A percentile compares a stretch with the other conserved stretches of the same genome.
These are phyloP conservation scores for Mediolabrus comicus DNA, from an alignment of 108 stramenopile species.

Conservation along the genomic window DNA sequence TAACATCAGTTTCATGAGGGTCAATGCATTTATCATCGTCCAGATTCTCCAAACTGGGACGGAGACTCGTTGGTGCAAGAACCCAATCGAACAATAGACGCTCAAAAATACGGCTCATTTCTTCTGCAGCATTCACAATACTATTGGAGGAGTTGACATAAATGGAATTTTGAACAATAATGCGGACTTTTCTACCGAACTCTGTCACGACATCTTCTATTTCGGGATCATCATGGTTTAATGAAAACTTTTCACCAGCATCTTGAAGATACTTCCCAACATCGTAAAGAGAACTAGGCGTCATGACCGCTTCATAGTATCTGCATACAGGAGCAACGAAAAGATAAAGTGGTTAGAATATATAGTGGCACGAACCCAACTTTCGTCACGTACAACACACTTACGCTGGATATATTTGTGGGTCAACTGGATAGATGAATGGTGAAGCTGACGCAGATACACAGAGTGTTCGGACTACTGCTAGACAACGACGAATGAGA, in stretches of 20 bases:
- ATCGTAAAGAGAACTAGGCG: constrained; percentile 76
- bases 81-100: constrained; percentile 88
- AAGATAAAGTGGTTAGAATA: neutral
- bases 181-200: constrained; percentile 72
- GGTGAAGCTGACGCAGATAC: constrained; percentile 64
- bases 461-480: constrained; percentile 73
- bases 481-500: constrained; percentile 80
- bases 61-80: constrained; percentile 59
- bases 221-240: constrained; percentile 8
- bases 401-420: constrained; percentile 73
- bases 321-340: constrained; percentile 2
- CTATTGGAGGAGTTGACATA: constrained; percentile 72
- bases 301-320: constrained; percentile 84
- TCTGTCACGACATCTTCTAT: constrained; percentile 59
- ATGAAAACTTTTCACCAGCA: constrained; percentile 40
- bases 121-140: constrained; percentile 68
- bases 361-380: neutral
- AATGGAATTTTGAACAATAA: constrained; percentile 66
- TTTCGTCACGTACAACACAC: neutral
- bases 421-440: constrained; percentile 84
- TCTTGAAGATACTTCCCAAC: constrained; percentile 61
- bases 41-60: constrained; percentile 57
- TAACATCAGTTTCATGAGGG: constrained; percentile 59
- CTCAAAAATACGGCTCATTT: constrained; percentile 83
- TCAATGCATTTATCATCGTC: constrained; percentile 88